Percentiles rank a stretch among this genome's conserved stretches.
Conservation (phyloP, 2,329 filamentous ascomycete species). For the Pseudogymnoascus sp. region DNA sequence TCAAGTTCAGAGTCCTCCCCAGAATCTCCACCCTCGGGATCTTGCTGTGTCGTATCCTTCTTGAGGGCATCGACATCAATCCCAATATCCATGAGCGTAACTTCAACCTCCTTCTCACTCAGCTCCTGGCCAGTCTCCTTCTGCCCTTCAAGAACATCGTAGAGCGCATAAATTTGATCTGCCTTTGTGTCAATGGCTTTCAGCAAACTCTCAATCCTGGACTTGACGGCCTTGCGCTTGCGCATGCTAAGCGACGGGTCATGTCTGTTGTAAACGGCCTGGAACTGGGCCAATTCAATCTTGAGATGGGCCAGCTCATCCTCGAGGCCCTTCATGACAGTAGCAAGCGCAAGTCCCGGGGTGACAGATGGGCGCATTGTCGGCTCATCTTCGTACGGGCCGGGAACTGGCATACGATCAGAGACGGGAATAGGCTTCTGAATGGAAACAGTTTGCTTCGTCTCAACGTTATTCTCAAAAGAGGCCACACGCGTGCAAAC, state of each 20-base stretch:
- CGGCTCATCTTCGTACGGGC: conserved; percentile 40
- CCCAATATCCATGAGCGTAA: conserved; percentile 51
- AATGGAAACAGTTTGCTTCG: conserved; percentile 51
- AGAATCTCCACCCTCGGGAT: not conserved
- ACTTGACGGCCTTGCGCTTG: conserved; percentile 53
- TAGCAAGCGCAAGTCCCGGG: conserved; percentile 49
- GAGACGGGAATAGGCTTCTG: conserved; percentile 60
- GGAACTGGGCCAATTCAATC: conserved; percentile 55
- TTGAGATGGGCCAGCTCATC: conserved; percentile 75
- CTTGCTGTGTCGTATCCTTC: not conserved
- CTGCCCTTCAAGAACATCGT: conserved; percentile 77
- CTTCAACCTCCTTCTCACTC: conserved; percentile 54
- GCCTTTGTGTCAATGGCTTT: conserved; percentile 63
- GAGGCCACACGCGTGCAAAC: conserved; percentile 49
- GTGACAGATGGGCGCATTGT: conserved; percentile 49
- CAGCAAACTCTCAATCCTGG: conserved; percentile 54
- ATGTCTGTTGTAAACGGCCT: conserved; percentile 55
- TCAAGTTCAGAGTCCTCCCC: conserved; percentile 14
- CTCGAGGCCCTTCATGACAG: conserved; percentile 74
- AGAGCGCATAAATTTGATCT: conserved; percentile 73
- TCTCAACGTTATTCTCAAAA: conserved; percentile 28
- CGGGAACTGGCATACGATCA: conserved; percentile 43
- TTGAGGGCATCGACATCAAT: conserved; percentile 6
- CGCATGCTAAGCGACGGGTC: conserved; percentile 61
- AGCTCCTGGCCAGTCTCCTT: conserved; percentile 58